Base-by-base conservation (phyloP, 352 stramenopile species). In the Phytophthora sp. region DNA sequence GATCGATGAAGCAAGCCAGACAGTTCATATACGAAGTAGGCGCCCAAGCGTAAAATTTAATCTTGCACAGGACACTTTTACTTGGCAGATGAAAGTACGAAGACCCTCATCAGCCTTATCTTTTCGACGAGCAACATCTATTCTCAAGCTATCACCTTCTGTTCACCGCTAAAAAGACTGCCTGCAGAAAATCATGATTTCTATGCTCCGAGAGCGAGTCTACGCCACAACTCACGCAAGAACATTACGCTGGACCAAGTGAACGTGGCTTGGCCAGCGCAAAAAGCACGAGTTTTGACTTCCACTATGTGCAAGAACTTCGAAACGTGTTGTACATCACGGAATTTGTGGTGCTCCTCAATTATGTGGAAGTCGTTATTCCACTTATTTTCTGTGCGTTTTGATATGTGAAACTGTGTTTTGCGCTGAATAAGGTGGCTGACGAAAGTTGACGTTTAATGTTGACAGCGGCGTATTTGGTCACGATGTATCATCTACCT, bases 271-370 rank as follows among this genome's bases (percentile, higher is more conserved):
- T 43, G 37, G 12, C 37, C 17, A 43, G 37, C 9, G 18, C 37
- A 12, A 26, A n/a, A 15, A 43, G 8, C 17, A 3, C 24, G 37
- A 10, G 37, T 5, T 18, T 43, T 10, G 37, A 26, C 17, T 43
- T 43, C 28, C 26, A 41, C 7, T 54, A 54, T 17, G 46, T 43
- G 5, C 10, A 30, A 20, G 13, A 43, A 13, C 46, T 54, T 6
- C 46, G 44, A 23, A 39, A 31, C 10, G 44, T 54, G 13, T 5
- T 54, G 20, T 54, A 54, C 18, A 54, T 54, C 18, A 54, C 45
- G 13, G 45, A 54, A 13, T 54, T 54, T 10, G 30, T 54, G 7
- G 30, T 42, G 12, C 24, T 43, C 18, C 12, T 54, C 10, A 54
- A 54, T 13, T 42, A 42, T 17, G 30, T 32, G 5, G 46, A 54